Conservation (phyloP, 208 protist genomes). For the Herpetomonas samuelpessoai region DNA sequence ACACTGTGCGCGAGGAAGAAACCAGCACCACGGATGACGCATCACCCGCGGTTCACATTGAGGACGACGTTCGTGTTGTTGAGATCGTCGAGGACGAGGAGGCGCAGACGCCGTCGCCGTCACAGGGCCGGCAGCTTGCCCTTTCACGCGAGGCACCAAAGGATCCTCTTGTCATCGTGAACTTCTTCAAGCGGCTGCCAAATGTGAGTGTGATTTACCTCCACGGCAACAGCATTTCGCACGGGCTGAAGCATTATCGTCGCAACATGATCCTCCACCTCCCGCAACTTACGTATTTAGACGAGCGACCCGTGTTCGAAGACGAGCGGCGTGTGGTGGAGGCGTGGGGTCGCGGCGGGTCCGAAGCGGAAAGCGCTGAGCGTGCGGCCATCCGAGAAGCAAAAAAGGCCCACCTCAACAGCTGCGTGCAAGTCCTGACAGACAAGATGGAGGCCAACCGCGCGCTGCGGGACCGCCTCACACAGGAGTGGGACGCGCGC, state of each 20-base stretch:
- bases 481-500: constrained; percentile 54
- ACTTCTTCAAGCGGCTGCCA: constrained; percentile 78
- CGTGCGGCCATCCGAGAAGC: constrained; percentile 74
- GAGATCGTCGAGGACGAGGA: not conserved
- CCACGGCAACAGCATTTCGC: constrained; percentile 75
- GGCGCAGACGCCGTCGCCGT: not conserved
- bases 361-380: constrained; percentile 63
- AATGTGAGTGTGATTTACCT: constrained; percentile 90
- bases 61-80: not conserved
- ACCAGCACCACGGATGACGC: not conserved
- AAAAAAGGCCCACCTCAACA: constrained; percentile 76
- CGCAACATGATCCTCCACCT: constrained; percentile 87
- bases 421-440: constrained; percentile 65
- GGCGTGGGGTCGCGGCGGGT: constrained; percentile 78
- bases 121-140: not conserved
- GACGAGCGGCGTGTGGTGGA: constrained; percentile 83
- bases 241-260: constrained; percentile 77
- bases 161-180: constrained; percentile 43
- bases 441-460: constrained; percentile 74
- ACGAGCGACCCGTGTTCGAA: constrained; percentile 85
- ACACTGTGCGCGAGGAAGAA: not conserved
- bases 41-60: constrained; percentile 25
- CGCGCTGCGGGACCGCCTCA: constrained; percentile 68
- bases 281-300: constrained; percentile 77
- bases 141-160: constrained; percentile 8